These are phyloP conservation scores for Pleurotus salmoneostramineus DNA, from an alignment of 768 basidiomycete genomes.

Conservation along the genomic window DNA sequence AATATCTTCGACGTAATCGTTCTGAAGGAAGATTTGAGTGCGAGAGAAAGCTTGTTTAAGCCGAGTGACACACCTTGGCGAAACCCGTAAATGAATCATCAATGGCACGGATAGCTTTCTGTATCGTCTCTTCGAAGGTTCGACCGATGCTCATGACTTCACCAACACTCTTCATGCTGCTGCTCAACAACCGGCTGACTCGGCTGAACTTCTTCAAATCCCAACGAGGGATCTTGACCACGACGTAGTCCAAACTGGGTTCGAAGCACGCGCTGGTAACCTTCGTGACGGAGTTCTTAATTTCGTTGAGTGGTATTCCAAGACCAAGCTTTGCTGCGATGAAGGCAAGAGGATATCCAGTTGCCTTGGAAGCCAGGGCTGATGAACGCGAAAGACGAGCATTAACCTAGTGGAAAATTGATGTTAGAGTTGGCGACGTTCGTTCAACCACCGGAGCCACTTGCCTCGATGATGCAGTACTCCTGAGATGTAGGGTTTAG, in stretches of 20 bases:
- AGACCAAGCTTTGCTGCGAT: conserved; percentile 98
- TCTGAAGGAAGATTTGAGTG: conserved; percentile 41
- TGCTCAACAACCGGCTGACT: conserved; percentile 86
- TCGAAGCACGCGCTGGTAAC: conserved; percentile 97
- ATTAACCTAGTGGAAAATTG: conserved; percentile 53
- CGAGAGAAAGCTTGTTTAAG: neutral
- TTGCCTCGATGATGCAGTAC: conserved; percentile 96
- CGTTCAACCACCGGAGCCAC: no score
- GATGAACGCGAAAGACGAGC: conserved; percentile 98
- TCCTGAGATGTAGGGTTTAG: conserved; percentile 93
- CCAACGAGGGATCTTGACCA: conserved; percentile 99
- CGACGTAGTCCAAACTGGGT: conserved; percentile 94
- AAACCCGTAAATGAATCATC: conserved; percentile 96
- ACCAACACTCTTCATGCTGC: conserved; percentile 98
- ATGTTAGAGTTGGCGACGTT: conserved; percentile 1
- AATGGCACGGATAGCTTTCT: conserved; percentile 96
- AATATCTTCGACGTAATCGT: conserved; percentile 83
- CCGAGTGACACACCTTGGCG: conserved; percentile 50
- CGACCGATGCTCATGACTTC: conserved; percentile 99
- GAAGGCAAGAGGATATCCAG: conserved; percentile 96
- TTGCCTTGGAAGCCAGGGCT: conserved; percentile 96
- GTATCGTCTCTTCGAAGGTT: conserved; percentile 98
- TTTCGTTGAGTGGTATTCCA: conserved; percentile 95
- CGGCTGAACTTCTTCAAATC: conserved; percentile 97
- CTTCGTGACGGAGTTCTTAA: conserved; percentile 96